A percentile compares a stretch with the other conserved stretches of the same genome.
Conservation (phyloP, 2,329 filamentous ascomycete species). For the Colletotrichum nymphaeae region DNA sequence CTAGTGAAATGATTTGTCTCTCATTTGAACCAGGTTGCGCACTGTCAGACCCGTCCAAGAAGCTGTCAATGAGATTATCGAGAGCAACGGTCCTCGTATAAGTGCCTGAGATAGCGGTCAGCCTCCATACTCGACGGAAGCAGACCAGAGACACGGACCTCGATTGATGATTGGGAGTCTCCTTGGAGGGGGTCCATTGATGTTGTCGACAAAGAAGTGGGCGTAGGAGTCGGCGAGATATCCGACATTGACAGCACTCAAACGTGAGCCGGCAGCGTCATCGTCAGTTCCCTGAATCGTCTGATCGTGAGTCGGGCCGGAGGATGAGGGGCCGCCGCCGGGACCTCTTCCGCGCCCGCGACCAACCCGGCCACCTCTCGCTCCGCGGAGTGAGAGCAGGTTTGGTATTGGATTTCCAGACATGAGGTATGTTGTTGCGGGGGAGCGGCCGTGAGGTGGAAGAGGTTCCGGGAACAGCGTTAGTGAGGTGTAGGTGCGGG, state of each 20-base stretch:
- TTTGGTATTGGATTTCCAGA: conserved; percentile 83
- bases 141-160: conserved; percentile 64
- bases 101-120: conserved; percentile 70
- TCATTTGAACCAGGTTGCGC: conserved; percentile 38
- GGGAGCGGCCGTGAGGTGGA: not conserved
- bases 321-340: conserved; percentile 39
- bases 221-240: conserved; percentile 89
- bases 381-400: conserved; percentile 68
- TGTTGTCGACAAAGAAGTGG: conserved; percentile 69
- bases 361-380: conserved; percentile 54
- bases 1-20: conserved; percentile 89
- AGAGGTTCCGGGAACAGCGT: not conserved
- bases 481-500: not conserved
- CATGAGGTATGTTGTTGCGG: conserved; percentile 59
- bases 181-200: conserved; percentile 62
- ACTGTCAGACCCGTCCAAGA: conserved; percentile 63
- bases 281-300: conserved; percentile 90
- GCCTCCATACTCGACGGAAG: conserved; percentile 36
- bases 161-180: conserved; percentile 93
- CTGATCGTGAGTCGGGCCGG: conserved; percentile 69
- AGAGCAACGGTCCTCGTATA: conserved; percentile 89
- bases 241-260: conserved; percentile 87
- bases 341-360: conserved; percentile 47
- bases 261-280: conserved; percentile 87
- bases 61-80: conserved; percentile 79